These are phyloP conservation scores for Trichothecium roseum DNA, from an alignment of 2,329 filamentous ascomycete species.

Conservation along the genomic window DNA sequence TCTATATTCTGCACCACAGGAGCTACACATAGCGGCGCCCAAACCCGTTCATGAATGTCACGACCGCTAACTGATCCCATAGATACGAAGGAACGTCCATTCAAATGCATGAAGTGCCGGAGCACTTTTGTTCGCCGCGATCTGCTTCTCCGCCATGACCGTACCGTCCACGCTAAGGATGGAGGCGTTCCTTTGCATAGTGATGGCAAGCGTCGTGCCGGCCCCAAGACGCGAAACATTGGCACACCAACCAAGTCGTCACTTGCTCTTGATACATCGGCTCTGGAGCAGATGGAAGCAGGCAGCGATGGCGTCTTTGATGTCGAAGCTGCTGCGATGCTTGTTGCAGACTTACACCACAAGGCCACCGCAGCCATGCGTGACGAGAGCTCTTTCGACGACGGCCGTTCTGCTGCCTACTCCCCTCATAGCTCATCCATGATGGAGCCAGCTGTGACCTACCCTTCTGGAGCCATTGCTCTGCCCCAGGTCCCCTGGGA, in stretches of 20 bases:
- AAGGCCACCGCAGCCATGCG: slow-evolving; percentile 71
- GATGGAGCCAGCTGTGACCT: slow-evolving; percentile 69
- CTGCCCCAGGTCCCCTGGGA: slow-evolving; percentile 89
- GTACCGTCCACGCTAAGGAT: slow-evolving; percentile 97
- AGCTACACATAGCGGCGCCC: too few relatives aligned
- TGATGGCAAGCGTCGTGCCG: slow-evolving; percentile 79
- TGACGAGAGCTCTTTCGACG: slow-evolving; percentile 45
- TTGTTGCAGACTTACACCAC: slow-evolving; percentile 96
- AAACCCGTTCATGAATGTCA: slow-evolving; percentile 15
- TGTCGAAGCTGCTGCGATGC: slow-evolving; percentile 94
- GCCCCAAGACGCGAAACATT: slow-evolving; percentile 55
- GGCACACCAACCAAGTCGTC: slow-evolving; percentile 63
- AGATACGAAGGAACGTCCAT: slow-evolving; percentile 98
- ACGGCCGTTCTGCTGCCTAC: slow-evolving; percentile 55
- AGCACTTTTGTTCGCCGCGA: slow-evolving; percentile 98
- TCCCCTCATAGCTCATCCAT: slow-evolving; percentile 60
- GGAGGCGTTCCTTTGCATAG: slow-evolving; percentile 88
- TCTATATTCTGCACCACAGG: slow-evolving; percentile 3
- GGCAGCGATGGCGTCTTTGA: slow-evolving; percentile 87
- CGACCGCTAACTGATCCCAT: slow-evolving; percentile 9
- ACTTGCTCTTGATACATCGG: slow-evolving; percentile 71
- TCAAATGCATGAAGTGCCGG: slow-evolving; percentile 96
- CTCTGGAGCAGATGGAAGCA: slow-evolving; percentile 86
- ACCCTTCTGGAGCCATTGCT: slow-evolving; percentile 68
- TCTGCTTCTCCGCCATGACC: slow-evolving; percentile 89